Conservation (phyloP, 1,139 yeast genomes). For the Sugiyamaella pinicola region DNA sequence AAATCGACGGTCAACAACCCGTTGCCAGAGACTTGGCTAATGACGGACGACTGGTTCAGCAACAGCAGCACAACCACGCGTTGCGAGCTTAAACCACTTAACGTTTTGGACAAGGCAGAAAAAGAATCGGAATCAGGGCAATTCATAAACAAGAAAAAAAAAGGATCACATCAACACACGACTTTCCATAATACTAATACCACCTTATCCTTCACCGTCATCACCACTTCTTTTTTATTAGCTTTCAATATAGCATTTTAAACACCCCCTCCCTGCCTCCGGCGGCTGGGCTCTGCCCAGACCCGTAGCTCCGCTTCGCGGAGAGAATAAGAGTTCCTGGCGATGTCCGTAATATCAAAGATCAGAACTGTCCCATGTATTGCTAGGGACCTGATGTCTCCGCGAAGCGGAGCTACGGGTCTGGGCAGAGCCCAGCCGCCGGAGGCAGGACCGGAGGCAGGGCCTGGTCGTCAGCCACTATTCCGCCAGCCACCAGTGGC, state of each 20-base stretch:
- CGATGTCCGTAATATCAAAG: no score
- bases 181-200: neutral
- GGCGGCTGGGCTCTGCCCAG: constrained; percentile 4
- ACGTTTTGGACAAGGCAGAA: constrained; percentile 1
- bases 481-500: no score
- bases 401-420: neutral
- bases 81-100: constrained; percentile 7
- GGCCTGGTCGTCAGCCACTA: no score
- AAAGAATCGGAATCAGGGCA: neutral
- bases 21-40: constrained; percentile 10
- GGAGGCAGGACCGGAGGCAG: neutral
- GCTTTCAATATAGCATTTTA: constrained; percentile 1
- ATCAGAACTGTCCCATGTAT: no score
- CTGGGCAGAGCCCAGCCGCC: constrained; percentile 1
- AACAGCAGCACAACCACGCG: constrained; percentile 16
- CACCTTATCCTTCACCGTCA: neutral
- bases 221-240: no score
- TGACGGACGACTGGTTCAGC: constrained; percentile 9
- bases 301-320: constrained; percentile 3
- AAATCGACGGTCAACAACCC: constrained; percentile 20
- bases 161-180: neutral
- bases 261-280: neutral
- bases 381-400: neutral
- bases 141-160: neutral
- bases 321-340: no score